Conservation (phyloP, 2,329 filamentous ascomycete genomes). For the Didymella glomerata region DNA sequence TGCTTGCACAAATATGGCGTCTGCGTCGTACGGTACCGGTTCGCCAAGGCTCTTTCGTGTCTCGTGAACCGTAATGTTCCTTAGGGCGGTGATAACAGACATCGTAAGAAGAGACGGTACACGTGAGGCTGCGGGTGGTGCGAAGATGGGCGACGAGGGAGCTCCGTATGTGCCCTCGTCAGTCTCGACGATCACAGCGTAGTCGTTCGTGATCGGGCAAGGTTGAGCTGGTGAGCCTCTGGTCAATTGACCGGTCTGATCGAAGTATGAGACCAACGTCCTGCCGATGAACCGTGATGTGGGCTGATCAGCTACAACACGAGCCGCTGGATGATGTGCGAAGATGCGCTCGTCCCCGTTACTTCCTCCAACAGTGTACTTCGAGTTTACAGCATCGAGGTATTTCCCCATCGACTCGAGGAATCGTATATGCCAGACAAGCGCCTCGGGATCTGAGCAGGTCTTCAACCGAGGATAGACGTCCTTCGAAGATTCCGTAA, state of each 20-base stretch:
- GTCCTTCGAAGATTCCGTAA: constrained; percentile 6
- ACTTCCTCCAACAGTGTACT: neutral
- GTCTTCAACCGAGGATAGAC: constrained; percentile 3
- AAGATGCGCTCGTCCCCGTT: constrained; percentile 12
- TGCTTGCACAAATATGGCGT: constrained; percentile 28
- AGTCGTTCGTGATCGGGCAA: constrained; percentile 15
- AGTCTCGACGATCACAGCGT: constrained; percentile 31
- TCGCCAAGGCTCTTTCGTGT: constrained; percentile 15
- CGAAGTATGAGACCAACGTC: constrained; percentile 35
- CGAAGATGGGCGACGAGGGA: constrained; percentile 28
- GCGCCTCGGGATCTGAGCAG: constrained; percentile 20
- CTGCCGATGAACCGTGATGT: constrained; percentile 29
- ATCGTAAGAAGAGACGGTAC: constrained; percentile 29
- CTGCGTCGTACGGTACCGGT: constrained; percentile 20
- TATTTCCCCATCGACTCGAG: constrained; percentile 25
- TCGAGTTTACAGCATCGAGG: constrained; percentile 16
- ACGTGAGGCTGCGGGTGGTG: constrained; percentile 22
- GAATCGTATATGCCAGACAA: constrained; percentile 29
- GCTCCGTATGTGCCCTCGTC: constrained; percentile 28
- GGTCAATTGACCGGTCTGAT: constrained; percentile 28
- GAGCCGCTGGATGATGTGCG: constrained; percentile 25
- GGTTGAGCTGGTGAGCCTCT: constrained; percentile 25
- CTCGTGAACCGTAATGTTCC: constrained; percentile 18
- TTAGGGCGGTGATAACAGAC: constrained; percentile 26
- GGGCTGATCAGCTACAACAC: neutral